Conservation (phyloP, 805 yeast genomes). For the Sungouiella blattae region DNA sequence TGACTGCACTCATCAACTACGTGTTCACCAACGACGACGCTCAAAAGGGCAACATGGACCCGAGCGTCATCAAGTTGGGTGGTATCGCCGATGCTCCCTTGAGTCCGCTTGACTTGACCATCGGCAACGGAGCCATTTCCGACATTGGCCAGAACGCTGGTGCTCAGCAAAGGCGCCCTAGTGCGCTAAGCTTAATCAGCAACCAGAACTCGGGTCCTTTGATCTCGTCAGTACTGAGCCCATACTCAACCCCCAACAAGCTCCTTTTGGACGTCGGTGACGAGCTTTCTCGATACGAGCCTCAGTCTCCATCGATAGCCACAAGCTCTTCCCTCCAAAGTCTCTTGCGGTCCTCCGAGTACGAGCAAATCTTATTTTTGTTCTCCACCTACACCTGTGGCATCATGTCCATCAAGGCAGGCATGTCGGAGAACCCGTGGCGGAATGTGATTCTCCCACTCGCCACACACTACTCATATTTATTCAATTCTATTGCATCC, state of each 20-base stretch:
- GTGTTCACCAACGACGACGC: conserved; percentile 28
- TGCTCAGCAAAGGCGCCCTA: background rate
- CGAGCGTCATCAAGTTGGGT: conserved; percentile 10
- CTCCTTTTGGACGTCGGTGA: conserved; percentile 7
- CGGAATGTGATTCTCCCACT: conserved; percentile 53
- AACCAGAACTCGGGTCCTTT: too few relatives aligned
- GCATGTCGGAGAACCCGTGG: conserved; percentile 70
- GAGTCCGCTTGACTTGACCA: conserved; percentile 23
- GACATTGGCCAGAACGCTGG: background rate
- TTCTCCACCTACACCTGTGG: conserved; percentile 37
- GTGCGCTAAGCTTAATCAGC: background rate
- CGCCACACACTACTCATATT: conserved; percentile 51
- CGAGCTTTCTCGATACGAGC: conserved; percentile 7
- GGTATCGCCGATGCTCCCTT: conserved; percentile 15
- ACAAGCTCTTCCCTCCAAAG: conserved; percentile 5
- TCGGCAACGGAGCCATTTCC: too few relatives aligned
- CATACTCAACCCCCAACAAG: background rate
- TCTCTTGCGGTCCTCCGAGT: conserved; percentile 26
- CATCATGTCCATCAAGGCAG: conserved; percentile 61
- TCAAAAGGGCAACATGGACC: conserved; percentile 10
- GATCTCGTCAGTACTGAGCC: too few relatives aligned
- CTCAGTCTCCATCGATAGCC: conserved; percentile 10
- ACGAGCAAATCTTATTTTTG: conserved; percentile 33
- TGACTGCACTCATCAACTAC: conserved; percentile 35
- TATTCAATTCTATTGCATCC: conserved; percentile 61